Evolutionary conservation across 805 yeast species (phyloP).

Genomic region (Suhomyces emberorum): DNA sequence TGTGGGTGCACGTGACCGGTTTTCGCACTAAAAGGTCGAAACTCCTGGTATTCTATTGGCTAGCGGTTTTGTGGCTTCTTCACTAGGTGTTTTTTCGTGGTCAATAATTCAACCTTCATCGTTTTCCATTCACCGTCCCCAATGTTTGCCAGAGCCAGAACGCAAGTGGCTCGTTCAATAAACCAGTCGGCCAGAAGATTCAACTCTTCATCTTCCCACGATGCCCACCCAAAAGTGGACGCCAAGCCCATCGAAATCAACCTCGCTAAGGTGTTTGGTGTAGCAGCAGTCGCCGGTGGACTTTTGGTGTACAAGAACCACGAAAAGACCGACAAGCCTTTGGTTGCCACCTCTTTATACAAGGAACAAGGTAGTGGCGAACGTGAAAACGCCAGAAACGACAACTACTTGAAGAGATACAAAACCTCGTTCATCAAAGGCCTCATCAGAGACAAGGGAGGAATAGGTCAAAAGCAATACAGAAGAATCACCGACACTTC

Average conservation of each 20-base stretch:
- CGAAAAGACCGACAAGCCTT: constrained; percentile 31
- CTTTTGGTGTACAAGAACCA: constrained; percentile 32
- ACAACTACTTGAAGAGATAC: constrained; percentile 35
- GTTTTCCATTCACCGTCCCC: not conserved
- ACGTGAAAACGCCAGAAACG: constrained; percentile 34
- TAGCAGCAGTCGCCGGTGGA: constrained; percentile 39
- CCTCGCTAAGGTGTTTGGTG: constrained; percentile 39
- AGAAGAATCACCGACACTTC: constrained; percentile 29
- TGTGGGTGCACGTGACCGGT: too few species aligned
- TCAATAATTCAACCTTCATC: constrained; percentile 1
- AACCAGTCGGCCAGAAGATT: constrained; percentile 11
- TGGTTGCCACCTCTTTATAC: constrained; percentile 36
- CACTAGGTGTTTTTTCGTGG: constrained; percentile 4
- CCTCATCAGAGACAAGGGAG: constrained; percentile 43
- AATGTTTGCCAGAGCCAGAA: constrained; percentile 13
- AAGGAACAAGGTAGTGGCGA: constrained; percentile 26
- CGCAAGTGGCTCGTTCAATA: constrained; percentile 10
- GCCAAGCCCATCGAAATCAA: constrained; percentile 34
- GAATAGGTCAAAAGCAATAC: constrained; percentile 42
- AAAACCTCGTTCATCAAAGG: constrained; percentile 41
- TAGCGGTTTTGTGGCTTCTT: constrained; percentile 3
- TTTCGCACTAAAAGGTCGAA: too few species aligned
- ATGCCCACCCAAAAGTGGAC: constrained; percentile 10
- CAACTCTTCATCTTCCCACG: constrained; percentile 9
- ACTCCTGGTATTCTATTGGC: constrained; percentile 2